Conservation (phyloP, 2,329 filamentous ascomycete genomes). For the Parascedosporium putredinis region DNA sequence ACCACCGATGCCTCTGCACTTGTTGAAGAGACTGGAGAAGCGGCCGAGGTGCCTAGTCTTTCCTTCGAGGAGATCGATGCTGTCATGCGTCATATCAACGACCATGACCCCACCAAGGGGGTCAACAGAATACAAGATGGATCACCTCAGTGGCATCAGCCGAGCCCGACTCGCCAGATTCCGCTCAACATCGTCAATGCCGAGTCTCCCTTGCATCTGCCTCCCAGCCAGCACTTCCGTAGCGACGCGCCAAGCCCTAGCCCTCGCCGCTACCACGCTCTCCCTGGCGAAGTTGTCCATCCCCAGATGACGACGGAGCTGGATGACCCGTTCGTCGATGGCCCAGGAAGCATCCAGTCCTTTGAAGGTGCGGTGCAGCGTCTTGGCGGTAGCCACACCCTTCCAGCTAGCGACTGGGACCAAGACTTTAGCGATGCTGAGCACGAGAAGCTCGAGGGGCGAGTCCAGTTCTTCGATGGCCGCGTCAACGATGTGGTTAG, state of each 20-base stretch:
- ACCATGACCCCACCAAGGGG: conserved; percentile 61
- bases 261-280: conserved; percentile 42
- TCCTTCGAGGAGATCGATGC: conserved; percentile 83
- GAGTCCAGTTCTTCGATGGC: conserved; percentile 81
- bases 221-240: conserved; percentile 34
- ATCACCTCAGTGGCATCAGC: conserved; percentile 35
- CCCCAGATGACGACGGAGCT: conserved; percentile 42
- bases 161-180: conserved; percentile 28
- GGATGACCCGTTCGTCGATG: conserved; percentile 53
- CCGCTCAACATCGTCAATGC: conserved; percentile 12
- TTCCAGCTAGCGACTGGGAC: conserved; percentile 86
- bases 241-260: conserved; percentile 62
- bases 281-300: conserved; percentile 35
- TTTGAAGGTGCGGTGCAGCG: conserved; percentile 50
- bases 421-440: conserved; percentile 72
- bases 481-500: conserved; percentile 83
- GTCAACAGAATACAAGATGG: conserved; percentile 50
- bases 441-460: conserved; percentile 70
- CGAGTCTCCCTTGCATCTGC: conserved; percentile 29
- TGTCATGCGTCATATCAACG: conserved; percentile 78
- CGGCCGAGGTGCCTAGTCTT: conserved; percentile 22
- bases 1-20: conserved; percentile 15
- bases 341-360: conserved; percentile 33
- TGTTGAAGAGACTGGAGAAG: conserved; percentile 12
- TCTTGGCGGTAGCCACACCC: conserved; percentile 43